These are phyloP conservation scores for Claviceps sorghi DNA, from an alignment of 2,329 filamentous ascomycete genomes.

Conservation along the genomic window DNA sequence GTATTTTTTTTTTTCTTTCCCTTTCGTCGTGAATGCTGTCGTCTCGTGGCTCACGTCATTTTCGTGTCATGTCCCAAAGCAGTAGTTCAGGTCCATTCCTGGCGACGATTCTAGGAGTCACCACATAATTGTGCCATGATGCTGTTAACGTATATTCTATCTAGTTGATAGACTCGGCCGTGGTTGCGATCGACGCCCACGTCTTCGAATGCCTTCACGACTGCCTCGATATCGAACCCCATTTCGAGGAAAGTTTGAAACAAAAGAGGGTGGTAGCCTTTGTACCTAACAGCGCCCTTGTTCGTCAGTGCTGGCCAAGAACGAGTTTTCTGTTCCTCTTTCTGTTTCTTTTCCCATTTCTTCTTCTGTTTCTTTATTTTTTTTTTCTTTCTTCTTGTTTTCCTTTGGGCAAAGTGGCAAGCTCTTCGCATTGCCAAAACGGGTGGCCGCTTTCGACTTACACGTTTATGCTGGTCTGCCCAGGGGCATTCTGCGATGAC, in stretches of 20 bases:
- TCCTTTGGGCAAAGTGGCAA: neutral
- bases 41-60: neutral
- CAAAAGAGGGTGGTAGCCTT: constrained; percentile 73
- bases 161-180: constrained; percentile 71
- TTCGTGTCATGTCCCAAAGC: neutral
- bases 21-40: neutral
- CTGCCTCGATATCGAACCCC: constrained; percentile 80
- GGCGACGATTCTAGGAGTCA: constrained; percentile 48
- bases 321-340: neutral
- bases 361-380: neutral
- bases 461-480: constrained; percentile 14
- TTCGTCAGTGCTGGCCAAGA: neutral
- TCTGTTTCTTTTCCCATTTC: neutral
- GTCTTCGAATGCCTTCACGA: constrained; percentile 69
- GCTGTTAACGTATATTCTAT: constrained; percentile 80
- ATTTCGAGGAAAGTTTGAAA: constrained; percentile 76
- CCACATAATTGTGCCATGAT: constrained; percentile 74
- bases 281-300: constrained; percentile 41
- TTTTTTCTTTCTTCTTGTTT: too few species aligned
- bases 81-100: neutral
- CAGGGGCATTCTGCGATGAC: neutral
- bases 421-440: neutral
- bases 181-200: constrained; percentile 67
- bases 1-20: neutral
- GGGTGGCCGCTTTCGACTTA: constrained; percentile 8